Conservation (phyloP, 305 asterid species). For the Fraxinus xanthoxyloides region DNA sequence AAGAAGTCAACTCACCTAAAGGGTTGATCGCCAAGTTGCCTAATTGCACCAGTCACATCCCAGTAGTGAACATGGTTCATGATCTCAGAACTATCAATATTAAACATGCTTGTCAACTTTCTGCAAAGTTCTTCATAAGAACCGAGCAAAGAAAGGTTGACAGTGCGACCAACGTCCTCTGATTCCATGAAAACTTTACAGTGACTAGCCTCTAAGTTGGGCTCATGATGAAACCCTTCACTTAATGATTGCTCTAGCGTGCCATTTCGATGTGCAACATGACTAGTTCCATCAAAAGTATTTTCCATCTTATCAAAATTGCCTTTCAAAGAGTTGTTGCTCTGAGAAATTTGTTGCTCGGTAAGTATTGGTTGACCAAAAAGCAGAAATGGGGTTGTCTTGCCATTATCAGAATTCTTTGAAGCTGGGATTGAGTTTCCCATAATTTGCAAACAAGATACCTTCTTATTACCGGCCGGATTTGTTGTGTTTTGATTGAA, state of each 20-base stretch:
- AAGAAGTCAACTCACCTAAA: constrained; percentile 45
- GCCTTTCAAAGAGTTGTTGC: constrained; percentile 52
- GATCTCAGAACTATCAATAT: constrained; percentile 44
- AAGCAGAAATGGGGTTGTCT: constrained; percentile 55
- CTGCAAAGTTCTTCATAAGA: constrained; percentile 60
- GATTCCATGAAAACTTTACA: constrained; percentile 85
- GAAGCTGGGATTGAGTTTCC: constrained; percentile 42
- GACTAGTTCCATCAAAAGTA: constrained; percentile 49
- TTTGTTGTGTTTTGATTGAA: constrained; percentile 26
- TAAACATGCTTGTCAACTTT: constrained; percentile 60
- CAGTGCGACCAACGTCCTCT: constrained; percentile 66
- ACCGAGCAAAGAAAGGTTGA: constrained; percentile 59
- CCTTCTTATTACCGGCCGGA: constrained; percentile 32
- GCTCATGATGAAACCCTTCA: constrained; percentile 42
- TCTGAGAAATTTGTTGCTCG: constrained; percentile 55
- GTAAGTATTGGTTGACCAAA: constrained; percentile 70
- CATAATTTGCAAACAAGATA: constrained; percentile 56
- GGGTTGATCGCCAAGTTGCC: constrained; percentile 62
- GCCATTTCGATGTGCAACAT: constrained; percentile 37
- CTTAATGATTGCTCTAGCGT: constrained; percentile 36
- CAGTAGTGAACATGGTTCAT: constrained; percentile 49
- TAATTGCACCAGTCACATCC: constrained; percentile 47
- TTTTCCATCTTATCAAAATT: constrained; percentile 44
- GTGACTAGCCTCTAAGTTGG: constrained; percentile 47
- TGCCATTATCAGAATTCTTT: constrained; percentile 33